Evolutionary conservation across 768 basidiomycete species (phyloP), one percentile per base, ranked within the genome.

Genomic region (Rhizopogon vesiculosus): DNA sequence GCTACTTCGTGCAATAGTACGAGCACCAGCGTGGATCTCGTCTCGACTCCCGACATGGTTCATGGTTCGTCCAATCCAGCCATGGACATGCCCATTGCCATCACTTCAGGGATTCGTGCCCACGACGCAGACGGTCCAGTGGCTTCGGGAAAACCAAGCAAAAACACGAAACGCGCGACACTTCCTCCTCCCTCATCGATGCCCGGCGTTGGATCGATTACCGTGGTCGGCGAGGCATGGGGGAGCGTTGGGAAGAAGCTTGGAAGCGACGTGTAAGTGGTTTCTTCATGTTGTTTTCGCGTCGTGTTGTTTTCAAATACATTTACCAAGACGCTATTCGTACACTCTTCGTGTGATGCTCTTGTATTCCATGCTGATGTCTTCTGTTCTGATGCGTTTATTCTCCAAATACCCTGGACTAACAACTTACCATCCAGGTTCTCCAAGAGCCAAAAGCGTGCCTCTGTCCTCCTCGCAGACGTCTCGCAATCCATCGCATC

Each of bases 401-500:
- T 33, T 2, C 9, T 33, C 31, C 31, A 33, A 38, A 38, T 38
- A 13, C 35, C 31, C 6, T 18, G 3, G 22, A 49, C 48, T 49
- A 25, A 49, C 15, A 22, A 15, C 7, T 18, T 9, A 12, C 19
- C 22, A 42, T 18, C 12, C 57, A 89, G 87, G n/a, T 79, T 89
- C 62, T 73, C 82, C 16, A 87, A 84, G 61, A 76, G 73, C 61
- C 85, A 85, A 56, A 87, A 86, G 69, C 83, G 86, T 19, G 87
- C 87, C 0, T 86, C 87, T 0, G 60, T 80, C 1, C 75, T 89
- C 31, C 64, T 89, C 52, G 79, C 84, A 0, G 87, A 88, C 64
- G 79, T 88, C 18, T 84, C 85, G 5, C 76, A 78, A 57, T 76
- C 79, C 41, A 72, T 85, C 38, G 76, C 76, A 9, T 74, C 78